Conservation (phyloP, 257 asterid species). For the Solanum corneliomulleri region DNA sequence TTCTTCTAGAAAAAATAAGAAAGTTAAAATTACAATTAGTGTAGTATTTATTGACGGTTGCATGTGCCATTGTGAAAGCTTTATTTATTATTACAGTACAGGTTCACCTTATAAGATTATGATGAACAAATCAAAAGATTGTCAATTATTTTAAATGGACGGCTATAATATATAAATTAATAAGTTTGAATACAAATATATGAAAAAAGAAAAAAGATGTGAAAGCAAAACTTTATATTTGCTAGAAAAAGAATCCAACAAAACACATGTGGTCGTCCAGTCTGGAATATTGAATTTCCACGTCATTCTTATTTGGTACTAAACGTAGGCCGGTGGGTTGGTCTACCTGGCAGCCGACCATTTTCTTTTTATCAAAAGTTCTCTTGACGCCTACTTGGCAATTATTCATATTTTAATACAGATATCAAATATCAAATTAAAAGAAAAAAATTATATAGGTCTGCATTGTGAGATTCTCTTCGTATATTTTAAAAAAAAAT, state of each 20-base stretch:
- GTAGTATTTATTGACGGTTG: not conserved
- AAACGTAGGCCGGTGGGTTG: not conserved
- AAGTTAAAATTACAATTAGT: not conserved
- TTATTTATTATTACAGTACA: not conserved
- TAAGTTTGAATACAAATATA: not conserved
- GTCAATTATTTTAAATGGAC: not conserved
- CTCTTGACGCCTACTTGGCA: no score
- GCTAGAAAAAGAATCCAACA: not conserved
- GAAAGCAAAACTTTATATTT: not conserved
- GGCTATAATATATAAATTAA: not conserved
- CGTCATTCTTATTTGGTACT: not conserved
- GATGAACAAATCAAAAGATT: not conserved
- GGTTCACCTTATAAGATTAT: not conserved
- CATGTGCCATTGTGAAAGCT: no score
- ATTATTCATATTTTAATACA: accelerated
- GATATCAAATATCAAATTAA: accelerated
- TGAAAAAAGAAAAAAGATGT: not conserved
- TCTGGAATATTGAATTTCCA: not conserved
- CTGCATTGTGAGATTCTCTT: not conserved
- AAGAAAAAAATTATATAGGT: no score
- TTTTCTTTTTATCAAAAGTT: not conserved
- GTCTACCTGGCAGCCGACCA: not conserved
- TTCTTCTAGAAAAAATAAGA: not conserved
- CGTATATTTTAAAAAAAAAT: no score
- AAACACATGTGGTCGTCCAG: not conserved